A percentile compares a stretch with the other conserved stretches of the same genome.
Conservation (phyloP, 768 basidiomycete species). For the Panaeolus papilionaceus region DNA sequence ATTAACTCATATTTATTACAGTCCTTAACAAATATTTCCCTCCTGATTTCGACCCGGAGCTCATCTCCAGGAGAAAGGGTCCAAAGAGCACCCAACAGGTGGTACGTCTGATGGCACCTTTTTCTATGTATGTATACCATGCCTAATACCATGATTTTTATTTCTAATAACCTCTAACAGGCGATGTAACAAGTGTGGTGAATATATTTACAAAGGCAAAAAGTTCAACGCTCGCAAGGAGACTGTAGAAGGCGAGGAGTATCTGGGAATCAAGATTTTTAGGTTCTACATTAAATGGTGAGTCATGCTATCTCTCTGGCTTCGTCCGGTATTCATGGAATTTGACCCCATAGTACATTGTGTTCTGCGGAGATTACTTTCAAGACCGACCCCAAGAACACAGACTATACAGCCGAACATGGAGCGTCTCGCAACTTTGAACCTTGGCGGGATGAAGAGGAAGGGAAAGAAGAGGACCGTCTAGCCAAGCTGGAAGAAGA, state of each 20-base stretch:
- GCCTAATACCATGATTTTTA: conserved; percentile 18
- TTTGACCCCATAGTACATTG: conserved; percentile 63
- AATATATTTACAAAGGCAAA: conserved; percentile 99
- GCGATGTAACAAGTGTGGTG: conserved; percentile 95
- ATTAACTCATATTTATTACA: conserved; percentile 32
- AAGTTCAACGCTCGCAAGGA: conserved; percentile 99
- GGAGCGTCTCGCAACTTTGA: conserved; percentile 98
- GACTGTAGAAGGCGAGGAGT: conserved; percentile 96
- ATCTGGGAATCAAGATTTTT: conserved; percentile 98
- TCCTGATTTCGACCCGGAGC: conserved; percentile 97
- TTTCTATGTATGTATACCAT: conserved; percentile 78
- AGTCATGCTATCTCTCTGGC: conserved; percentile 31
- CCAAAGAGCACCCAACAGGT: conserved; percentile 97
- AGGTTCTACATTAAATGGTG: conserved; percentile 93
- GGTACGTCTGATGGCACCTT: conserved; percentile 98
- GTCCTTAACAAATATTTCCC: conserved; percentile 97
- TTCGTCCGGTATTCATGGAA: conserved; percentile 23
- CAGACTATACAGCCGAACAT: conserved; percentile 92
- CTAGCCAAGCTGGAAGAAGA: conserved; percentile 88
- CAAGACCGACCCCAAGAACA: conserved; percentile 99
- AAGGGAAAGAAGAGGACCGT: conserved; percentile 82
- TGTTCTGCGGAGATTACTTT: conserved; percentile 99
- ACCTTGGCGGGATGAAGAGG: conserved; percentile 89
- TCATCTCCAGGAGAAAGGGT: conserved; percentile 89
- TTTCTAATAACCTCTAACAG: conserved; percentile 41